Conservation (phyloP, 345 rosid species). For the Kandelia obovata region DNA sequence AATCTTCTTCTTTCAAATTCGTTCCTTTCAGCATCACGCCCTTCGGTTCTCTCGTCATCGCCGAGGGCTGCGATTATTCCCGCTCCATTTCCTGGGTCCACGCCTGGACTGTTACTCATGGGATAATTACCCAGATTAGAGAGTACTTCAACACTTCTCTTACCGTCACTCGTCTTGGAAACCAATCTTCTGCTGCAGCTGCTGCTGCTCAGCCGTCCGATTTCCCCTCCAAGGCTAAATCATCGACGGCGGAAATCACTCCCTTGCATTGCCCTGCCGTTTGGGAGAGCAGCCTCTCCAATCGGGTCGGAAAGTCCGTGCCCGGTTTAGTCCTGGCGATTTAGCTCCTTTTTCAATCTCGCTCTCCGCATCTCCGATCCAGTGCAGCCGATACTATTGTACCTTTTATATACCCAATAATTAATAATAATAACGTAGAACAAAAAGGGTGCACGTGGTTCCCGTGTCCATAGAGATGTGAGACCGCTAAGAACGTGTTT, state of each 20-base stretch:
- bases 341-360: slow-evolving; percentile 3
- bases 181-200: slow-evolving; percentile 7
- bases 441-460: slow-evolving; percentile 20
- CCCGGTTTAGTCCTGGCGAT: slow-evolving; percentile 92
- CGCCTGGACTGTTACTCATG: slow-evolving; percentile 94
- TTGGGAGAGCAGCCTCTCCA: slow-evolving; percentile 85
- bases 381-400: slow-evolving; percentile 22
- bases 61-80: slow-evolving; percentile 69
- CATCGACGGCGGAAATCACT: slow-evolving; percentile 39
- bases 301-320: slow-evolving; percentile 71
- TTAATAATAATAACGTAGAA: background rate
- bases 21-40: slow-evolving; percentile 42
- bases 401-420: background rate
- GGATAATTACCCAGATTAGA: slow-evolving; percentile 84
- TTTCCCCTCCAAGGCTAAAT: slow-evolving; percentile 8
- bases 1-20: slow-evolving; percentile 42
- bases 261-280: slow-evolving; percentile 55
- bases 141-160: slow-evolving; percentile 96
- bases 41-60: slow-evolving; percentile 67
- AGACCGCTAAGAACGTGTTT: background rate
- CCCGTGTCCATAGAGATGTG: slow-evolving; percentile 28
- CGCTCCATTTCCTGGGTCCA: slow-evolving; percentile 80
- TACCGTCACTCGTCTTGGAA: slow-evolving; percentile 72
- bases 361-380: slow-evolving; percentile 6
- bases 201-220: slow-evolving; percentile 7